A percentile compares a stretch with the other conserved stretches of the same genome.
These are phyloP conservation scores for Rhodotorula taiwanensis DNA, from an alignment of 768 basidiomycete species.

Conservation along the genomic window DNA sequence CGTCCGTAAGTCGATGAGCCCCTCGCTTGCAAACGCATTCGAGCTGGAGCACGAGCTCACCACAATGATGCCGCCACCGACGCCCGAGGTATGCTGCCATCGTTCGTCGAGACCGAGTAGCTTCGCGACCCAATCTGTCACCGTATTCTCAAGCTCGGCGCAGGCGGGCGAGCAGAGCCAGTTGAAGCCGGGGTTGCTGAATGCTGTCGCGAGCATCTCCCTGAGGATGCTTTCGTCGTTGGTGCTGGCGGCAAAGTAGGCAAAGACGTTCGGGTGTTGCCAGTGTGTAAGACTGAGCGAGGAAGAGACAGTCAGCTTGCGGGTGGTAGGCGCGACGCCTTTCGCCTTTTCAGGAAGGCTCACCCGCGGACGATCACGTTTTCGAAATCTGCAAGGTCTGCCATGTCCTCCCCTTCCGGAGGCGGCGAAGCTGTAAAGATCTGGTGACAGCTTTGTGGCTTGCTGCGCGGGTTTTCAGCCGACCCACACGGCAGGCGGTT, in stretches of 20 bases:
- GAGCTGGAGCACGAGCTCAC: constrained; percentile 44
- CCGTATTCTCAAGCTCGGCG: constrained; percentile 71
- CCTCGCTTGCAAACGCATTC: too few relatives aligned
- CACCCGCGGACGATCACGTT: too few relatives aligned
- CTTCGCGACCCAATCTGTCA: constrained; percentile 88
- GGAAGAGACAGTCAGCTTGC: too few relatives aligned
- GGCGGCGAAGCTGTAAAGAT: too few relatives aligned
- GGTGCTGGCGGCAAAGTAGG: constrained; percentile 64
- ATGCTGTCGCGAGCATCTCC: constrained; percentile 69
- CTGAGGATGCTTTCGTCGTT: constrained; percentile 76
- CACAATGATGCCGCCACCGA: constrained; percentile 79
- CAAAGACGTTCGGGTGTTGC: constrained; percentile 87
- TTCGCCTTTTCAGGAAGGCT: too few relatives aligned
- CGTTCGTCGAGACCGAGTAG: constrained; percentile 63
- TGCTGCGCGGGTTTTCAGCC: too few relatives aligned
- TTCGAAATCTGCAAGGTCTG: too few relatives aligned
- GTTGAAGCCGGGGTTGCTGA: constrained; percentile 66
- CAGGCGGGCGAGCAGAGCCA: constrained; percentile 86
- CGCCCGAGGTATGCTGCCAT: constrained; percentile 61
- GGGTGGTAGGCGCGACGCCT: too few relatives aligned
- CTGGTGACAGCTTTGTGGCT: too few relatives aligned
- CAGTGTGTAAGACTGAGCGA: constrained; percentile 70
- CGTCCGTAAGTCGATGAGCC: not conserved
- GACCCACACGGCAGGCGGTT: too few relatives aligned
- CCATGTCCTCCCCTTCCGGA: too few relatives aligned